phyloP scores from a whole-genome alignment of 2,329 filamentous ascomycete species.

The Fusarium coffeatum region DNA sequence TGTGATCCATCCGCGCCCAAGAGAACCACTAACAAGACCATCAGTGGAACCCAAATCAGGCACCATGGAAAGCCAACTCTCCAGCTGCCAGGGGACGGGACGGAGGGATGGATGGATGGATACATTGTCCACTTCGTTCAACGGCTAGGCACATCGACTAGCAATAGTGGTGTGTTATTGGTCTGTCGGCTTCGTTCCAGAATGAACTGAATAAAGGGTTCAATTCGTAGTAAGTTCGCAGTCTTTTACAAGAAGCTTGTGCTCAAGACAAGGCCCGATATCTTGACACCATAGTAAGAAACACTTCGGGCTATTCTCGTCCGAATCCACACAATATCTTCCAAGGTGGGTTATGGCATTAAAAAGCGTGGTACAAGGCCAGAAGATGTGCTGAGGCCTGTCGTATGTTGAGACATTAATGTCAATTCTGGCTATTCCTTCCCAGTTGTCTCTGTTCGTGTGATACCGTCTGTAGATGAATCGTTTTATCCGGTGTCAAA shows the following conservation, averaged over 20 bases:
- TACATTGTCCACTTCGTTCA: slow-evolving; percentile 30
- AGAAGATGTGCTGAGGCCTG: slow-evolving; percentile 11
- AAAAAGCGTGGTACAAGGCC: slow-evolving; percentile 26
- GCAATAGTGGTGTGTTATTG: slow-evolving; percentile 11
- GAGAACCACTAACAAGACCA: slow-evolving; percentile 30
- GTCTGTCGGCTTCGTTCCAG: slow-evolving; percentile 25
- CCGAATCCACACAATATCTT: slow-evolving; percentile 7
- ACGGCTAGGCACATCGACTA: slow-evolving; percentile 27
- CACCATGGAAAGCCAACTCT: slow-evolving; percentile 35
- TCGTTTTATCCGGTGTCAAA: not conserved
- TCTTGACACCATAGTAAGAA: not conserved
- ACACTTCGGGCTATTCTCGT: slow-evolving; percentile 11
- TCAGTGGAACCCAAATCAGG: slow-evolving; percentile 38
- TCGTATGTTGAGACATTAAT: slow-evolving; percentile 15
- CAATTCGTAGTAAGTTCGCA: not conserved
- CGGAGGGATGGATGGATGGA: slow-evolving; percentile 9
- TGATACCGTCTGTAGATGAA: not conserved
- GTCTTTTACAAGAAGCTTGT: slow-evolving; percentile 3
- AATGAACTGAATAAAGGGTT: slow-evolving; percentile 16
- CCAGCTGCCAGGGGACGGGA: slow-evolving; percentile 25
- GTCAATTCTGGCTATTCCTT: not conserved
- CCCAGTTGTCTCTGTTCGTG: not conserved
- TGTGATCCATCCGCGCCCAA: slow-evolving; percentile 20
- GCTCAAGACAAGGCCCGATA: not conserved
- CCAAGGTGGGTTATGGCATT: slow-evolving; percentile 13